Percentiles rank a stretch among this genome's conserved stretches.
Conservation (phyloP, 2,329 filamentous ascomycete genomes). For the Claviceps arundinis region DNA sequence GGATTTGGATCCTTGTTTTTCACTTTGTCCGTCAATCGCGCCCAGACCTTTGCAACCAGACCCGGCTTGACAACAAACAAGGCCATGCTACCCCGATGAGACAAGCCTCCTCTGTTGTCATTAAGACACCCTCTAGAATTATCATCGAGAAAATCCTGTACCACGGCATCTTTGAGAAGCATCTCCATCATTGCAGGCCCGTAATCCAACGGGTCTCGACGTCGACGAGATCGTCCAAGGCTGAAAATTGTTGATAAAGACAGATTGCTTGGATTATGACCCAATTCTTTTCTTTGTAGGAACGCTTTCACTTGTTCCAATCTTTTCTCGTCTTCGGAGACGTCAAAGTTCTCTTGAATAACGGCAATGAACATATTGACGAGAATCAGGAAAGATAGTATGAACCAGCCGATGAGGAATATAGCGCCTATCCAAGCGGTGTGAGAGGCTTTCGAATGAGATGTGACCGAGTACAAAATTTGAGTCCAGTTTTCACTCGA, state of each 20-base stretch:
- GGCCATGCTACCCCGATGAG: slow-evolving; percentile 20
- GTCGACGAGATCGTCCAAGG: slow-evolving; percentile 43
- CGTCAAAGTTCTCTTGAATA: slow-evolving; percentile 98
- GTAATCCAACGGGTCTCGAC: slow-evolving; percentile 78
- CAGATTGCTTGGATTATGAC: slow-evolving; percentile 57
- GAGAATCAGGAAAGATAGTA: slow-evolving; percentile 86
- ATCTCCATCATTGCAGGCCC: slow-evolving; percentile 88
- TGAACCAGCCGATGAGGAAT: slow-evolving; percentile 92
- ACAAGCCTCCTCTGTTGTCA: slow-evolving; percentile 16
- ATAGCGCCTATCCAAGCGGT: slow-evolving; percentile 89
- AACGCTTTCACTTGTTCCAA: slow-evolving; percentile 94
- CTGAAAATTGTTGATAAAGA: slow-evolving; percentile 60
- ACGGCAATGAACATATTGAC: slow-evolving; percentile 99
- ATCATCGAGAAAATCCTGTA: slow-evolving; percentile 88
- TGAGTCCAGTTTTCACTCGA: slow-evolving; percentile 94
- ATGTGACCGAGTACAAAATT: slow-evolving; percentile 72
- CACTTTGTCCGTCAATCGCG: slow-evolving; percentile 40
- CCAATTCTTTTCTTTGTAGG: slow-evolving; percentile 78
- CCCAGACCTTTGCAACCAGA: slow-evolving; percentile 47
- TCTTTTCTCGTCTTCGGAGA: slow-evolving; percentile 95
- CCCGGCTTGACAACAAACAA: slow-evolving; percentile 38
- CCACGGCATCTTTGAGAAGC: slow-evolving; percentile 90
- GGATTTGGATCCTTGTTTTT: slow-evolving; percentile 73
- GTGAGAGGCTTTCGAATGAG: slow-evolving; percentile 46
- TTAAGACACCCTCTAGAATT: slow-evolving; percentile 26